These are phyloP conservation scores for Camillea tinctor DNA, from an alignment of 2,329 filamentous ascomycete genomes.

Conservation along the genomic window DNA sequence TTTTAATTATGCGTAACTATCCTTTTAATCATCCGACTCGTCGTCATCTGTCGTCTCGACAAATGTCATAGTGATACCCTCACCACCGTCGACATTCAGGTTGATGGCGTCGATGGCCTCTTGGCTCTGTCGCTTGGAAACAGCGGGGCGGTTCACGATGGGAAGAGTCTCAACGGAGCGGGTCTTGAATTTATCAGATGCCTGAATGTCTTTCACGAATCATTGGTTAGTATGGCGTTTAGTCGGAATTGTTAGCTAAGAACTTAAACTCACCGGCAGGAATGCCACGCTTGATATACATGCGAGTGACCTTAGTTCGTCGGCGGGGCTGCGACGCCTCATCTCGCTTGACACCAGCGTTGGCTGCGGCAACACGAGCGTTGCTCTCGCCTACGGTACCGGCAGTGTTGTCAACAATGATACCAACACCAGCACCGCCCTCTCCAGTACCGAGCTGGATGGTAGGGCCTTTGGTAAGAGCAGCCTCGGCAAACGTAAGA, in stretches of 20 bases:
- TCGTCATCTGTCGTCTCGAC: constrained; percentile 40
- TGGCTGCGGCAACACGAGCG: constrained; percentile 8
- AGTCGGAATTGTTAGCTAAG: not conserved
- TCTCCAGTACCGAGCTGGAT: constrained; percentile 41
- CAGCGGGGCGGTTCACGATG: constrained; percentile 16
- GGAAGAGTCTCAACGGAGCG: constrained; percentile 25
- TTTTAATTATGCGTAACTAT: not conserved
- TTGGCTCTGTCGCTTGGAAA: constrained; percentile 24
- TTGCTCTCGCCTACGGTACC: constrained; percentile 18
- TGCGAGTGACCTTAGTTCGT: constrained; percentile 45
- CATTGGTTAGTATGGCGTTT: constrained; percentile 20
- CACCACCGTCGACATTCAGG: constrained; percentile 42
- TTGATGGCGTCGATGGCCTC: constrained; percentile 42
- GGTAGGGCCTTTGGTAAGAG: constrained; percentile 38
- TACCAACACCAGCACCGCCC: constrained; percentile 39
- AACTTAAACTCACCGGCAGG: constrained; percentile 38
- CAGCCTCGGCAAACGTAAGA: constrained; percentile 38
- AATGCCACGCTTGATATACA: constrained; percentile 45
- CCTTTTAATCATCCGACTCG: constrained; percentile 10
- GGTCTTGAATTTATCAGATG: constrained; percentile 24
- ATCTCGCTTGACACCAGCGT: constrained; percentile 22
- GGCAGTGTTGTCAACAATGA: constrained; percentile 37
- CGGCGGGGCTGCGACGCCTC: constrained; percentile 33
- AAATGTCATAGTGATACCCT: constrained; percentile 48
- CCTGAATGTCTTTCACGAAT: constrained; percentile 27